Evolutionary conservation across 129 eudicot species (phyloP), one percentile per base, ranked within the genome.

Genomic region (Tagetes patula): DNA sequence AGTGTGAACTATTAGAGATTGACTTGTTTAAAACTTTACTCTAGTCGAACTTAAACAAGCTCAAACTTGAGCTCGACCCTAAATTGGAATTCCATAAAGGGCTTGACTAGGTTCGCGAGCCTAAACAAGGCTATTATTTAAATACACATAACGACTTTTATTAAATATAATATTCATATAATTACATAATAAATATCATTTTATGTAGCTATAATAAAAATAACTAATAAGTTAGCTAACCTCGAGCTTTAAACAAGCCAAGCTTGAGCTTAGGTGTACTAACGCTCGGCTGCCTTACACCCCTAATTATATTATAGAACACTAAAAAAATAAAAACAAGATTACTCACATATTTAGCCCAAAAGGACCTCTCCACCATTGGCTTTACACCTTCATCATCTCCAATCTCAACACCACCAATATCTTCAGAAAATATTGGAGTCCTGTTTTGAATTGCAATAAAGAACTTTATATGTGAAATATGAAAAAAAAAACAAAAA

Each of bases 311-410:
- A 59, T 59, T 59, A 59, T 3, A 62, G 67, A 62, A 37, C 12
- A 37, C 30, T 37, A 36, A 34, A 62, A 37, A 14, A 43, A 31
- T 32, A 65, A 45, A 42, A 47, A 78, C 32, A 56, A 54, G 32
- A 63, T 32, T 8, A 70, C 99, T 88, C 58, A 95, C 97, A 77
- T 95, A 95, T 95, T 86, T 95, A 79, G 99, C 97, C 99, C 99
- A 95, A 72, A 95, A 86, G 76, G 97, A 84, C 77, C 84, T 90
- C 75, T 95, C 99, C 53, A 88, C 99, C 38, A 91, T 82, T 38
- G 87, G 99, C 85, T 74, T 65, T 50, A 83, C 79, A 65, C 81
- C 93, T 86, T 90, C 99, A 5, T 82, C 97, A 71, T 86, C 87
- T 61, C 76, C 84, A 47, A 75, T 75, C 75, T 80, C 94, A 9